Conservation (phyloP, 441 rosid genomes). For the Omphalea diandra region DNA sequence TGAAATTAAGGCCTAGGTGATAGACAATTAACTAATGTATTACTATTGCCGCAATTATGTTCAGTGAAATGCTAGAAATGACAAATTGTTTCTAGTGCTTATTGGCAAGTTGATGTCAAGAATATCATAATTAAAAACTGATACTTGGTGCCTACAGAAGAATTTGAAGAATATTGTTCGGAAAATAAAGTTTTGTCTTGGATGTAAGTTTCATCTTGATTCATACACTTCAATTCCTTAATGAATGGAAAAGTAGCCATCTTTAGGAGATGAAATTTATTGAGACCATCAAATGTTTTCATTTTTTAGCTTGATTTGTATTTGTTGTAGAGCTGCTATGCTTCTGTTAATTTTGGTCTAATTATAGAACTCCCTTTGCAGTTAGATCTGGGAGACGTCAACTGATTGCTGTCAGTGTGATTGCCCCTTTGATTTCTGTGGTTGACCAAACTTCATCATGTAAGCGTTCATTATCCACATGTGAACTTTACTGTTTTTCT, state of each 20-base stretch:
- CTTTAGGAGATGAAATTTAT: background rate
- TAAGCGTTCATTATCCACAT: slow-evolving; percentile 31
- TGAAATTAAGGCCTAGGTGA: background rate
- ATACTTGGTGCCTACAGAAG: background rate
- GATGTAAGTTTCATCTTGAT: background rate
- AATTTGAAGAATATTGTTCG: background rate
- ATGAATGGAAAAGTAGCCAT: background rate
- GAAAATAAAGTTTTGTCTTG: background rate
- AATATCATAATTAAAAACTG: background rate
- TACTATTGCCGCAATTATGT: background rate
- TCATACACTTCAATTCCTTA: background rate
- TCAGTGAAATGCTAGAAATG: background rate
- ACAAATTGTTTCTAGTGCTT: background rate
- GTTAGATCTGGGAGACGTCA: slow-evolving; percentile 60
- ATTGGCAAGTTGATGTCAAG: background rate
- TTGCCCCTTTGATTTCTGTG: slow-evolving; percentile 56
- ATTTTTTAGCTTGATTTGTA: background rate
- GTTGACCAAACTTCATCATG: slow-evolving; percentile 58
- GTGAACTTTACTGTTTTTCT: background rate
- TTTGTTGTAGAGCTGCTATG: background rate
- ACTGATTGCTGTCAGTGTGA: slow-evolving; percentile 48
- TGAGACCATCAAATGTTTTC: background rate
- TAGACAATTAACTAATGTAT: no score
- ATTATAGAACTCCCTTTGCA: slow-evolving; percentile 24
- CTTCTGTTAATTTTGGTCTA: background rate